phyloP scores from a whole-genome alignment of 306 rosid species.

The Cotoneaster glaucophyllus region DNA sequence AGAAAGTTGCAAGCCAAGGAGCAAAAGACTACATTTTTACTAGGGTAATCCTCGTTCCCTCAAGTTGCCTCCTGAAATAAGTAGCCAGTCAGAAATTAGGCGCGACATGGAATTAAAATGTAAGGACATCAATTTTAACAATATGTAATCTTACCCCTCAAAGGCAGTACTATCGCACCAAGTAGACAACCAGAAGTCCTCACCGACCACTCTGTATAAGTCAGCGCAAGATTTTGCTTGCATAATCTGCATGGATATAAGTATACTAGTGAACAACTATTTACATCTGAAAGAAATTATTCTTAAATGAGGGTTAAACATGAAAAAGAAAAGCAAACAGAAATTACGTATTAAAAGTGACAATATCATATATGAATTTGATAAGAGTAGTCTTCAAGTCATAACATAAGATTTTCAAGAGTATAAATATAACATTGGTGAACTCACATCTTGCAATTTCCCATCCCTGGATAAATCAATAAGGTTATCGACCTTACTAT shows the following conservation, averaged over 20 bases:
- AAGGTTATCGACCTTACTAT: conserved; percentile 57
- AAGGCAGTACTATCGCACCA: conserved; percentile 88
- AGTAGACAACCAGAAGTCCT: conserved; percentile 91
- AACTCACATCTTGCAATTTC: conserved; percentile 70
- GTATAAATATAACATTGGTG: neutral
- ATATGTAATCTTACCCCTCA: conserved; percentile 58
- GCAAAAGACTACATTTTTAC: conserved; percentile 51
- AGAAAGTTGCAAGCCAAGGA: conserved; percentile 16
- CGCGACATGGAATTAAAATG: conserved; percentile 12
- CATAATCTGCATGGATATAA: conserved; percentile 52
- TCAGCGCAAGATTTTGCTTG: conserved; percentile 82
- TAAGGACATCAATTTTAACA: conserved; percentile 7
- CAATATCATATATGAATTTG: neutral
- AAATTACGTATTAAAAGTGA: neutral
- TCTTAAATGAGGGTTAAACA: neutral
- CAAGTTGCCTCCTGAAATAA: conserved; percentile 86
- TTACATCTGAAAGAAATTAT: neutral
- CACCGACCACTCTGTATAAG: conserved; percentile 68
- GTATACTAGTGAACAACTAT: neutral
- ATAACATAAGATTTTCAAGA: neutral
- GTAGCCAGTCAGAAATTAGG: conserved; percentile 27
- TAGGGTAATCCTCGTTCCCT: conserved; percentile 86
- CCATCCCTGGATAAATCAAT: conserved; percentile 65
- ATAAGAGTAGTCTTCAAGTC: neutral
- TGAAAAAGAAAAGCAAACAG: neutral